Evolutionary conservation across 2,329 filamentous ascomycete species (phyloP), one percentile per base, ranked within the genome.

Genomic region (Calonectria montana): DNA sequence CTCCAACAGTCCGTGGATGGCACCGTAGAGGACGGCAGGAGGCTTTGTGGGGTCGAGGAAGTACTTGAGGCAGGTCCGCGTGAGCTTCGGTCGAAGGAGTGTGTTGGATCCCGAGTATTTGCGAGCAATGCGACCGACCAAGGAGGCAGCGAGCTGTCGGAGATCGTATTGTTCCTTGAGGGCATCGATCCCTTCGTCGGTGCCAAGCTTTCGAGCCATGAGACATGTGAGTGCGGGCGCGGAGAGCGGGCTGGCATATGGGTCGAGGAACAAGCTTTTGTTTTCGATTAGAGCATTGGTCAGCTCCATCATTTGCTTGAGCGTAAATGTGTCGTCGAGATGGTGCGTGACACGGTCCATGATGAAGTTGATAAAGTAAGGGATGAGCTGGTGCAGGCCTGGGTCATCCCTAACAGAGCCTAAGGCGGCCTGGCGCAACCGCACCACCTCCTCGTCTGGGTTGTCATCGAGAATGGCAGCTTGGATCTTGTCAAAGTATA

Each of bases 401-500:
- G 97, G 95, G 80, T 99, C 97, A 69, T 95, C 94, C 62, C 93
- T 90, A 27, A 99, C 91, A 29, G 94, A 97, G 65, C 94, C 93
- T 39, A 98, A 89, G 0, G 95, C 97, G 0, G 97, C 95, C 62
- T 93, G 91, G 65, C 96, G 93, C 81, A 97, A 92, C 21, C 89
- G 86, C 25, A 88, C 86, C 53, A 91, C 90, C 77, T 92, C 91
- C 74, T 97, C 94, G 74, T 97, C 95, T 16, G 94, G 94, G 64
- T 92, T 92, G 76, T 97, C 94, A 82, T 98, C 95, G 71, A 98
- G 89, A 57, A 99, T 90, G 13, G 97, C 96, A 63, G 90, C 90
- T 82, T 95, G 96, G 71, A 98, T 95, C 83, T 97, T 98, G 81
- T 98, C 95, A 81, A 98, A 99, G 86, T 98, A 98, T 39, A 98